phyloP scores from a whole-genome alignment of 768 basidiomycete species.

The Xerocomellus dryophilus region DNA sequence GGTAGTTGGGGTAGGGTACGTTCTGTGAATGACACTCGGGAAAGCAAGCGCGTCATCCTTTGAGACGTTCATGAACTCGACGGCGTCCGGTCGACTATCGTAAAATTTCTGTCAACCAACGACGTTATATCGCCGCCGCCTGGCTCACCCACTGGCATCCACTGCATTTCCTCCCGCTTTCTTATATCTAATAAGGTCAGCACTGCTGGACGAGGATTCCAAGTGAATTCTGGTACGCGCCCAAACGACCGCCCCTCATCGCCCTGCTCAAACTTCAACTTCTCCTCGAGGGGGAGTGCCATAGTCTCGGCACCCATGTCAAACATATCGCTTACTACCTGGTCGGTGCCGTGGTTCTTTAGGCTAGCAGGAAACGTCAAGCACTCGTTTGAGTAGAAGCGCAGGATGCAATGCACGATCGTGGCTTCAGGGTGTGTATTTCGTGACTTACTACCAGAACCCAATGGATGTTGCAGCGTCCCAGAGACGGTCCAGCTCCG shows the following conservation, averaged over 20 bases:
- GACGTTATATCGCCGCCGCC: not conserved
- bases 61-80: constrained; percentile 64
- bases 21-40: constrained; percentile 49
- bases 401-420: not conserved
- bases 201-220: not conserved
- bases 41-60: constrained; percentile 68
- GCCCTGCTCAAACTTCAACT: constrained; percentile 43
- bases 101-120: not conserved
- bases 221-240: constrained; percentile 9
- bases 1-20: constrained; percentile 54
- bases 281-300: constrained; percentile 40
- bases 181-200: constrained; percentile 47
- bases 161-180: constrained; percentile 59
- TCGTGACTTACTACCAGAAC: constrained; percentile 50
- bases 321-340: constrained; percentile 39
- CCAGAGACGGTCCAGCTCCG: constrained; percentile 44
- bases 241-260: constrained; percentile 41
- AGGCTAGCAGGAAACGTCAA: constrained; percentile 27
- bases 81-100: constrained; percentile 39
- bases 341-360: constrained; percentile 42
- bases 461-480: constrained; percentile 47
- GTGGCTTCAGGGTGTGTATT: not conserved
- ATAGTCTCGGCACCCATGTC: constrained; percentile 42
- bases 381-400: not conserved
- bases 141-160: constrained; percentile 49